These are phyloP conservation scores for Rossbeevera mucosa DNA, from an alignment of 768 basidiomycete genomes.

Conservation along the genomic window DNA sequence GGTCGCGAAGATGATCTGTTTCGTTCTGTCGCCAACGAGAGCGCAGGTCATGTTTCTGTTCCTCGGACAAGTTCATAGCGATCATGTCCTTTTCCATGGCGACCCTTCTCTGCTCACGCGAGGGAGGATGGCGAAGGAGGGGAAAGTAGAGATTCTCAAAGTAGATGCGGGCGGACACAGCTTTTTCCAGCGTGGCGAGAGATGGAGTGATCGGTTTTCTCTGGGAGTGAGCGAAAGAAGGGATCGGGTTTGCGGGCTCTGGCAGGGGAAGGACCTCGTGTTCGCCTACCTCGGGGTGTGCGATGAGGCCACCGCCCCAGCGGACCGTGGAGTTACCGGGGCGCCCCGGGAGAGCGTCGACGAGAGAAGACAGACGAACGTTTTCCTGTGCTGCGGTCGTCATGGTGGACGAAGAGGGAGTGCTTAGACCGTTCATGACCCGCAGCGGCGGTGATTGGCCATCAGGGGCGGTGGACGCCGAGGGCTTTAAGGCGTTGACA, in stretches of 20 bases:
- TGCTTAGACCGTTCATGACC: conserved; percentile 76
- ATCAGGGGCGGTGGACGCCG: conserved; percentile 39
- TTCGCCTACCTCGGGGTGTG: conserved; percentile 65
- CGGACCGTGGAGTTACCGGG: conserved; percentile 58
- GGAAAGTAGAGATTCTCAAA: conserved; percentile 90
- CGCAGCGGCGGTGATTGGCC: conserved; percentile 52
- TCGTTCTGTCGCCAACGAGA: conserved; percentile 82
- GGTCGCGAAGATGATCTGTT: conserved; percentile 83
- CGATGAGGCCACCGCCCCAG: conserved; percentile 55
- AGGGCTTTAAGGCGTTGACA: conserved; percentile 63
- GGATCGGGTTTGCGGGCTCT: conserved; percentile 19
- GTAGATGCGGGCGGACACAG: conserved; percentile 87
- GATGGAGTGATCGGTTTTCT: conserved; percentile 74
- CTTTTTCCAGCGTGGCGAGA: conserved; percentile 87
- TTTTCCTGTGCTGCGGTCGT: conserved; percentile 77
- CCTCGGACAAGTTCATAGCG: conserved; percentile 62
- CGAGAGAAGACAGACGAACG: conserved; percentile 39
- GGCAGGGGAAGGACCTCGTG: conserved; percentile 42
- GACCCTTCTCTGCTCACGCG: conserved; percentile 76
- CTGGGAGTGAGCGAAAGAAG: conserved; percentile 36
- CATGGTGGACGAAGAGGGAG: conserved; percentile 63
- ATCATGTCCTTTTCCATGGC: conserved; percentile 89
- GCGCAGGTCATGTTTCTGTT: conserved; percentile 68
- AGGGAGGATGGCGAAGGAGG: conserved; percentile 77
- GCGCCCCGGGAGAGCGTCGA: conserved; percentile 47